These are phyloP conservation scores for Neofusicoccum laricinum DNA, from an alignment of 2,329 filamentous ascomycete genomes.

Conservation along the genomic window DNA sequence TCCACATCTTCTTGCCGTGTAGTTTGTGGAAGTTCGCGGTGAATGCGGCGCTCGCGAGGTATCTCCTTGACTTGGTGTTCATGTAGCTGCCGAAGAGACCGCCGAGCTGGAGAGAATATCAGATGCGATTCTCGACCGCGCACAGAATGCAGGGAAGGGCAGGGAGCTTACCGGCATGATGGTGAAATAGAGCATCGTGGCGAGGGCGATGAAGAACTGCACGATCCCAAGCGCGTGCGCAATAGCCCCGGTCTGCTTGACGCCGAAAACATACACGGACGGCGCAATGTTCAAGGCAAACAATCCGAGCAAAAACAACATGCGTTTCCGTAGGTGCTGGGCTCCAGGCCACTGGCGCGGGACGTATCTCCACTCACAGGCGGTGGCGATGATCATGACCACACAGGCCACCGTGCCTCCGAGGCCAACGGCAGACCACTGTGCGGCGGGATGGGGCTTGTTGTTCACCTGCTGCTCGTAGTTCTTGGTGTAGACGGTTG, in stretches of 20 bases:
- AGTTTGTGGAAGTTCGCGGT: constrained; percentile 90
- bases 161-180: constrained; percentile 24
- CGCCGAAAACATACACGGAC: constrained; percentile 78
- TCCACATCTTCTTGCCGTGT: constrained; percentile 88
- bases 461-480: constrained; percentile 88
- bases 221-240: constrained; percentile 78
- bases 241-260: constrained; percentile 57
- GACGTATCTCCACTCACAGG: constrained; percentile 91
- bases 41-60: constrained; percentile 97
- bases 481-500: constrained; percentile 72
- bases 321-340: constrained; percentile 87
- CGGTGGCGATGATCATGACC: constrained; percentile 85
- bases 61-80: constrained; percentile 84
- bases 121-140: too few species aligned
- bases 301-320: constrained; percentile 77
- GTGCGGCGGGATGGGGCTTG: constrained; percentile 64
- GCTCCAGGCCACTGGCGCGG: constrained; percentile 92
- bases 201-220: constrained; percentile 83
- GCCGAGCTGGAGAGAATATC: constrained; percentile 20
- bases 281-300: constrained; percentile 81
- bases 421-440: constrained; percentile 81
- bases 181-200: constrained; percentile 59
- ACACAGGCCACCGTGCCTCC: constrained; percentile 80
- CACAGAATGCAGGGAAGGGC: too few species aligned
- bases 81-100: constrained; percentile 34